Conservation (phyloP, 164 flowering plant genomes). For the Amborella trichopoda region DNA sequence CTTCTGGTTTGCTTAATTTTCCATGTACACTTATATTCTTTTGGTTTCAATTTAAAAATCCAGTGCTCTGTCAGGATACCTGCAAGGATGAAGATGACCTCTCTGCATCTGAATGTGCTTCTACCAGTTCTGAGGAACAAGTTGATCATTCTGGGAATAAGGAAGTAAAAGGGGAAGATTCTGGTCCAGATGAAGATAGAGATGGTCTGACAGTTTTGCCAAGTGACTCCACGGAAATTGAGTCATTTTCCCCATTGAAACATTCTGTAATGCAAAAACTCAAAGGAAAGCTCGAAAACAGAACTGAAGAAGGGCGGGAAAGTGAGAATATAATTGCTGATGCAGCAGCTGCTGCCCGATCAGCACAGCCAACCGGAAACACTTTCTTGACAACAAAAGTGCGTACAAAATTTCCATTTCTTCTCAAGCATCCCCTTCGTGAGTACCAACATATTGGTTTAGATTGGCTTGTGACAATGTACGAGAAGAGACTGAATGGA, state of each 20-base stretch:
- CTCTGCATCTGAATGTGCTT: conserved; percentile 40
- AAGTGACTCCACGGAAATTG: conserved; percentile 11
- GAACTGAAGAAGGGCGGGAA: conserved; percentile 40
- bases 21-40: conserved; percentile 1
- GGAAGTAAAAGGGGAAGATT: conserved; percentile 5
- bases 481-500: conserved; percentile 94
- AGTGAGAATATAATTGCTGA: conserved; percentile 76
- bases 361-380: conserved; percentile 97
- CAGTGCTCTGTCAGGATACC: conserved; percentile 26
- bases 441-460: conserved; percentile 98
- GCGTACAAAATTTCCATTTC: conserved; percentile 91
- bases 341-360: conserved; percentile 99
- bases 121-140: conserved; percentile 39
- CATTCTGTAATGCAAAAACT: conserved; percentile 13
- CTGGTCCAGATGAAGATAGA: conserved; percentile 17
- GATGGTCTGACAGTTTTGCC: conserved; percentile 15
- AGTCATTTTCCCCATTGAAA: background rate
- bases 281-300: conserved; percentile 13
- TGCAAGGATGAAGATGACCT: conserved; percentile 16
- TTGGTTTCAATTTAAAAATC: too few relatives aligned
- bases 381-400: conserved; percentile 95
- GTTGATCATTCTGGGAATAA: conserved; percentile 16
- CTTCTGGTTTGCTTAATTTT: too few relatives aligned
- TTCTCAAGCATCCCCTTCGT: conserved; percentile 82
- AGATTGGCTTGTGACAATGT: conserved; percentile 99